phyloP scores from a whole-genome alignment of 2,329 filamentous ascomycete genomes.

The Colletotrichum sp. region DNA sequence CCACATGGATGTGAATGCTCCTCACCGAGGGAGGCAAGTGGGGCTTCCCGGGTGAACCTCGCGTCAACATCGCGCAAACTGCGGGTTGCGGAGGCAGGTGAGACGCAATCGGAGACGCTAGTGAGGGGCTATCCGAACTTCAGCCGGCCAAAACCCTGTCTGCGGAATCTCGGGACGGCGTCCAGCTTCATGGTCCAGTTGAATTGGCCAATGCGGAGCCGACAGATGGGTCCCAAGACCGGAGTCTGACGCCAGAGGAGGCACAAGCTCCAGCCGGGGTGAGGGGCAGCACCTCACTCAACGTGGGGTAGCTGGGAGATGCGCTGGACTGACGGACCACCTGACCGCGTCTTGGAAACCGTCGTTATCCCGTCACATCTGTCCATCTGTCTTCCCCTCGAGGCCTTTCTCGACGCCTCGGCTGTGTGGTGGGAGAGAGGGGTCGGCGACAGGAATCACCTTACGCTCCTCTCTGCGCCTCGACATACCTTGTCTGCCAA shows the following conservation, averaged over 20 bases:
- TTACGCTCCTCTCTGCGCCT: neutral
- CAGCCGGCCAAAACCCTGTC: neutral
- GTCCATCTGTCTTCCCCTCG: neutral
- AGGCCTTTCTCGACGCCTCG: neutral
- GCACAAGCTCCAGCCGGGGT: neutral
- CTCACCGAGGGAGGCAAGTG: neutral
- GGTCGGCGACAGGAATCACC: neutral
- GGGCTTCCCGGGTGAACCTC: neutral
- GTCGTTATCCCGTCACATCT: neutral
- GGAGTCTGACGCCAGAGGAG: neutral
- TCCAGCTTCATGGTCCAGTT: neutral
- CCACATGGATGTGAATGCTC: too few relatives aligned
- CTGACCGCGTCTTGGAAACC: neutral
- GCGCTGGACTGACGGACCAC: neutral
- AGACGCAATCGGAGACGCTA: neutral
- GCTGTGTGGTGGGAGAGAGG: neutral
- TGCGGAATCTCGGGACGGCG: slow-evolving; percentile 20
- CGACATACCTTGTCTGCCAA: neutral
- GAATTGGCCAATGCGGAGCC: slow-evolving; percentile 2
- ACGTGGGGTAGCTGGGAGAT: slow-evolving; percentile 9
- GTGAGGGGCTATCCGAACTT: neutral
- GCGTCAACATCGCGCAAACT: neutral
- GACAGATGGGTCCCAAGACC: neutral
- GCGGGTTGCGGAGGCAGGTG: neutral
- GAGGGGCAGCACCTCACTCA: slow-evolving; percentile 6